Conservation (phyloP, 1,284 basidiomycete genomes). For the Mycosarcoma mackinlayi region DNA sequence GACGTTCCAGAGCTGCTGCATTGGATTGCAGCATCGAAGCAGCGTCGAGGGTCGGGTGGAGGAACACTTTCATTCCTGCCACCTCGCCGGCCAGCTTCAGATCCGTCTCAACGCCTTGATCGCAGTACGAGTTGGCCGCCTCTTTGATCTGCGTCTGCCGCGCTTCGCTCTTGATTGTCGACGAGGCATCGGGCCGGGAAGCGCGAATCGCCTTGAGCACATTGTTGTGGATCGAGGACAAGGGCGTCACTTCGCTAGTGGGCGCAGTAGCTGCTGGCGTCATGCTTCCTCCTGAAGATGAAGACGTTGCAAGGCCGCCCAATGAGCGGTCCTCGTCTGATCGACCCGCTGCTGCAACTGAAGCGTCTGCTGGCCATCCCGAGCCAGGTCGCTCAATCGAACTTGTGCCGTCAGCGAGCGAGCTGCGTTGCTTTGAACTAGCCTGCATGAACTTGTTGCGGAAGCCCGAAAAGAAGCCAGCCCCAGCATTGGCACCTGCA, state of each 20-base stretch:
- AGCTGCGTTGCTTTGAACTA: slow-evolving; percentile 39
- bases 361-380: slow-evolving; percentile 15
- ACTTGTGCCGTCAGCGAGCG: slow-evolving; percentile 57
- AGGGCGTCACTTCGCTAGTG: slow-evolving; percentile 60
- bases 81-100: slow-evolving; percentile 68
- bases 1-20: slow-evolving; percentile 63
- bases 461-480: slow-evolving; percentile 51
- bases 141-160: slow-evolving; percentile 68
- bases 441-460: slow-evolving; percentile 42
- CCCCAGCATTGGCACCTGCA: slow-evolving; percentile 9
- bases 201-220: slow-evolving; percentile 68
- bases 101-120: slow-evolving; percentile 66
- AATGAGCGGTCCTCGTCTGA: slow-evolving; percentile 28
- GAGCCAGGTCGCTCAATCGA: slow-evolving; percentile 50
- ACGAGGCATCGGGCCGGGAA: slow-evolving; percentile 67
- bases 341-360: slow-evolving; percentile 37
- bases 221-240: slow-evolving; percentile 66
- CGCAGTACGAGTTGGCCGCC: slow-evolving; percentile 69
- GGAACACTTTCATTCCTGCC: slow-evolving; percentile 68
- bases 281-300: slow-evolving; percentile 1
- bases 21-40: slow-evolving; percentile 61
- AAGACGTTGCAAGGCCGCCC: slow-evolving; percentile 12
- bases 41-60: slow-evolving; percentile 59
- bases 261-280: slow-evolving; percentile 36
- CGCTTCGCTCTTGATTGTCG: slow-evolving; percentile 66